These are phyloP conservation scores for Calonectria ilicicola DNA, from an alignment of 2,329 filamentous ascomycete species.

Conservation along the genomic window DNA sequence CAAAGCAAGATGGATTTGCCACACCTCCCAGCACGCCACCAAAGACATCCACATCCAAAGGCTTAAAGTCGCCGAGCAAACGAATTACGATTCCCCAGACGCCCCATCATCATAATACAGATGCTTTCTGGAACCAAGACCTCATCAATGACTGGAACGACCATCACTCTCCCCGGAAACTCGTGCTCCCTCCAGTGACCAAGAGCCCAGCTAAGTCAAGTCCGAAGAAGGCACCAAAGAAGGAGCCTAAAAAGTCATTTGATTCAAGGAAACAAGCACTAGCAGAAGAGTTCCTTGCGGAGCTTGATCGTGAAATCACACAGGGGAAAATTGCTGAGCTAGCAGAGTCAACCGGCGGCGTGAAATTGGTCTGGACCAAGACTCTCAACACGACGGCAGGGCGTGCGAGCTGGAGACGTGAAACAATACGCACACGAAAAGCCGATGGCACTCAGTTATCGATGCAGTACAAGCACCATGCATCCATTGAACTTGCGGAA, in stretches of 20 bases:
- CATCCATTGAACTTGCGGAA: constrained; percentile 87
- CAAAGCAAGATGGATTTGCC: constrained; percentile 24
- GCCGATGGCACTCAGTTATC: constrained; percentile 40
- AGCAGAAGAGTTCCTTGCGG: constrained; percentile 72
- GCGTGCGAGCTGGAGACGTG: constrained; percentile 77
- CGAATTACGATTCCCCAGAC: constrained; percentile 61
- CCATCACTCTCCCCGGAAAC: constrained; percentile 65
- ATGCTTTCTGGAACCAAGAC: constrained; percentile 71
- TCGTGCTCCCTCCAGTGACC: constrained; percentile 43
- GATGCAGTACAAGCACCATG: constrained; percentile 66
- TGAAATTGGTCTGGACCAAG: constrained; percentile 79
- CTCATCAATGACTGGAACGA: constrained; percentile 74
- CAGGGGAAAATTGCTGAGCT: constrained; percentile 69
- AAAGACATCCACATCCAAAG: constrained; percentile 29
- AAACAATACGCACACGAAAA: constrained; percentile 58
- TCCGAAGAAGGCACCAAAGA: constrained; percentile 52
- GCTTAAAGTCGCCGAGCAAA: constrained; percentile 48
- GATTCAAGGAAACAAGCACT: constrained; percentile 70
- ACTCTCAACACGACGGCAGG: constrained; percentile 86
- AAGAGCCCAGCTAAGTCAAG: constrained; percentile 47
- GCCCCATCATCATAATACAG: constrained; percentile 64
- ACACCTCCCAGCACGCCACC: constrained; percentile 40
- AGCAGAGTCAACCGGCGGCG: constrained; percentile 74
- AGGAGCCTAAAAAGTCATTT: constrained; percentile 68
- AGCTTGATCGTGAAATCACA: constrained; percentile 77